These are phyloP conservation scores for Ophiostoma piceae DNA, from an alignment of 2,329 filamentous ascomycete species.

Conservation along the genomic window DNA sequence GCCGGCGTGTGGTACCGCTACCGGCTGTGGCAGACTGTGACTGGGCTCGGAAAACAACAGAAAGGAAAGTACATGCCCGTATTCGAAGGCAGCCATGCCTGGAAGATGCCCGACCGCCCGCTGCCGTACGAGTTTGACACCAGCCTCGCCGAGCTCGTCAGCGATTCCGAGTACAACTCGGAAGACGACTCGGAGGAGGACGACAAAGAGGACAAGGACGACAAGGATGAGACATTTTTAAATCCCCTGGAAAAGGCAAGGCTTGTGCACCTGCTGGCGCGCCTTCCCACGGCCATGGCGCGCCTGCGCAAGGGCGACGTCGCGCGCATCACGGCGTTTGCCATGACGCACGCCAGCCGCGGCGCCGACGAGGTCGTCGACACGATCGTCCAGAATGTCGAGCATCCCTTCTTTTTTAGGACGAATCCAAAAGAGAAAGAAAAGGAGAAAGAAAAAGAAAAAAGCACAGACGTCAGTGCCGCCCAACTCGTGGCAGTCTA, in stretches of 20 bases:
- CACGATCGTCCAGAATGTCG: constrained; percentile 76
- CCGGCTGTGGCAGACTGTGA: constrained; percentile 76
- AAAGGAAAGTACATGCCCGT: constrained; percentile 54
- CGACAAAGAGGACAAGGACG: constrained; percentile 45
- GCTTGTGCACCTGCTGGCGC: constrained; percentile 74
- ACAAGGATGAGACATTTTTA: constrained; percentile 56
- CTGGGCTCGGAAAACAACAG: constrained; percentile 34
- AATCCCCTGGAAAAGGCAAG: constrained; percentile 80
- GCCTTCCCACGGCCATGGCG: constrained; percentile 69
- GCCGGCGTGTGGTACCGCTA: constrained; percentile 90
- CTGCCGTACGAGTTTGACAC: constrained; percentile 80
- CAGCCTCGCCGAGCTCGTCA: constrained; percentile 70
- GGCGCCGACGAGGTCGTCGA: constrained; percentile 91
- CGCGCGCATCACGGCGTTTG: constrained; percentile 79
- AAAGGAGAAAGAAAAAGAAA: constrained; percentile 38
- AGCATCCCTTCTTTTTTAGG: constrained; percentile 64
- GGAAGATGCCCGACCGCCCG: constrained; percentile 63
- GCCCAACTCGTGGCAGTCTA: constrained; percentile 78
- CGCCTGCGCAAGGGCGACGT: constrained; percentile 79
- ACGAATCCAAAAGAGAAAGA: constrained; percentile 36
- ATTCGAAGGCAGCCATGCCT: constrained; percentile 72
- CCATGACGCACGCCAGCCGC: constrained; percentile 76
- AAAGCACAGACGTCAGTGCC: constrained; percentile 56
- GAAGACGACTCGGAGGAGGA: constrained; percentile 73
- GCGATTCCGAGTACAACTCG: constrained; percentile 67